Percentiles rank a stretch among this genome's conserved stretches.
These are phyloP conservation scores for Sarcodon aspratus DNA, from an alignment of 768 basidiomycete genomes.

Conservation along the genomic window DNA sequence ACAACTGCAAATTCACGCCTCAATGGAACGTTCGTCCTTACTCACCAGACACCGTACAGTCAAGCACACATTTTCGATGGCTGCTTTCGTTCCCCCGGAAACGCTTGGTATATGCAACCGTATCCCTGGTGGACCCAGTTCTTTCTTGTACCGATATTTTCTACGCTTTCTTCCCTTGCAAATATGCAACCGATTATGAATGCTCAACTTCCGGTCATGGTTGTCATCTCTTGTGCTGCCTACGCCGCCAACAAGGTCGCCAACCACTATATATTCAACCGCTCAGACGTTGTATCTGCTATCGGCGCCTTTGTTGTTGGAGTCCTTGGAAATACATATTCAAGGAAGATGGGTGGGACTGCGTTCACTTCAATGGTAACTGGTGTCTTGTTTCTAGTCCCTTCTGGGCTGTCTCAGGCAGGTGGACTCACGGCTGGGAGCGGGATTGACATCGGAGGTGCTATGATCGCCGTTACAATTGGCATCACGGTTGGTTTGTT, in stretches of 20 bases:
- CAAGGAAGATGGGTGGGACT: slow-evolving; percentile 72
- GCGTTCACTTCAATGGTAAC: slow-evolving; percentile 90
- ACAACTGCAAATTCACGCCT: slow-evolving; percentile 28
- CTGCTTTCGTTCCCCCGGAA: slow-evolving; percentile 56
- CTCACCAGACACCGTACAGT: slow-evolving; percentile 35
- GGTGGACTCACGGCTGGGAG: slow-evolving; percentile 76
- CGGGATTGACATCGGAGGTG: slow-evolving; percentile 75
- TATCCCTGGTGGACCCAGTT: slow-evolving; percentile 74
- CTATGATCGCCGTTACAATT: slow-evolving; percentile 85
- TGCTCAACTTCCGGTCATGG: slow-evolving; percentile 72
- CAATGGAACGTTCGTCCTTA: slow-evolving; percentile 57
- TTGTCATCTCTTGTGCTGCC: slow-evolving; percentile 69
- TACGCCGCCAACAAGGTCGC: slow-evolving; percentile 76
- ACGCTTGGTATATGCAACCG: slow-evolving; percentile 72
- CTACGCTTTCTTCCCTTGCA: slow-evolving; percentile 56
- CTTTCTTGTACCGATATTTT: slow-evolving; percentile 68
- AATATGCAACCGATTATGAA: slow-evolving; percentile 71
- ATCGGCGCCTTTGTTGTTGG: slow-evolving; percentile 81
- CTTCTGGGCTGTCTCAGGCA: slow-evolving; percentile 77
- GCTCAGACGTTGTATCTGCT: slow-evolving; percentile 74
- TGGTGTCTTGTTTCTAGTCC: slow-evolving; percentile 78
- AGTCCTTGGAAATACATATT: slow-evolving; percentile 70
- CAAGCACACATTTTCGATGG: slow-evolving; percentile 42
- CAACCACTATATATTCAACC: slow-evolving; percentile 77
- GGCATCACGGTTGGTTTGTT: slow-evolving; percentile 86